Conservation (phyloP, 331 rosid genomes). For the Rosa hybrid region DNA sequence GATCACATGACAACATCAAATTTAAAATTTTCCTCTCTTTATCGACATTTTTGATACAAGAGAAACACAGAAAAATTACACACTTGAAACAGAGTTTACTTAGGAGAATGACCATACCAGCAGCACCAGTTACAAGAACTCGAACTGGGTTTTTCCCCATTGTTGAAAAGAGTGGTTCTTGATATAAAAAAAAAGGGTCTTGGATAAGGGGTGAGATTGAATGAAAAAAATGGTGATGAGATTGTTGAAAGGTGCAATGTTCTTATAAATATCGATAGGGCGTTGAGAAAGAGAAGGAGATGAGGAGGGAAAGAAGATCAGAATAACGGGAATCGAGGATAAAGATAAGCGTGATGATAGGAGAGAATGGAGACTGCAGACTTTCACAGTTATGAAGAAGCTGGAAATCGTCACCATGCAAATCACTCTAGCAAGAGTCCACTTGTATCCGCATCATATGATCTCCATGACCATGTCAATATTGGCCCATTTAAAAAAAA, state of each 20-base stretch:
- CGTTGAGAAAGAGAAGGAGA: conserved; percentile 5
- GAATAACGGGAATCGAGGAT: conserved; percentile 16
- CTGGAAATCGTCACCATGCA: background rate
- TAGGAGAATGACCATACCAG: conserved; percentile 35
- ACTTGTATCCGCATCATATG: background rate
- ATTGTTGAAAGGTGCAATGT: background rate
- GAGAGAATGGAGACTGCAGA: conserved; percentile 8
- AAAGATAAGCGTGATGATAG: conserved; percentile 17
- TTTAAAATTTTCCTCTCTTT: background rate
- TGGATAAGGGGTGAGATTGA: background rate
- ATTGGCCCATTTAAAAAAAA: no score
- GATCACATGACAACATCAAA: background rate
- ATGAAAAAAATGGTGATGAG: background rate
- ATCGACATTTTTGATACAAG: conserved; percentile 3
- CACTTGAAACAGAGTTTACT: background rate
- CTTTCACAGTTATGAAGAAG: background rate
- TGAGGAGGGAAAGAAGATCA: background rate
- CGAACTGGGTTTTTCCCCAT: conserved; percentile 49
- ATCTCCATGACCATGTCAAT: background rate
- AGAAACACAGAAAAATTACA: background rate
- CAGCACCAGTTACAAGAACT: conserved; percentile 61
- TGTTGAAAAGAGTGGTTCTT: background rate
- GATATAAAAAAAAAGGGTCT: background rate
- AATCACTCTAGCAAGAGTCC: background rate
- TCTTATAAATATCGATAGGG: background rate